These are phyloP conservation scores for Camellia lanceoleosa DNA, from an alignment of 148 eudicot genomes.

Conservation along the genomic window DNA sequence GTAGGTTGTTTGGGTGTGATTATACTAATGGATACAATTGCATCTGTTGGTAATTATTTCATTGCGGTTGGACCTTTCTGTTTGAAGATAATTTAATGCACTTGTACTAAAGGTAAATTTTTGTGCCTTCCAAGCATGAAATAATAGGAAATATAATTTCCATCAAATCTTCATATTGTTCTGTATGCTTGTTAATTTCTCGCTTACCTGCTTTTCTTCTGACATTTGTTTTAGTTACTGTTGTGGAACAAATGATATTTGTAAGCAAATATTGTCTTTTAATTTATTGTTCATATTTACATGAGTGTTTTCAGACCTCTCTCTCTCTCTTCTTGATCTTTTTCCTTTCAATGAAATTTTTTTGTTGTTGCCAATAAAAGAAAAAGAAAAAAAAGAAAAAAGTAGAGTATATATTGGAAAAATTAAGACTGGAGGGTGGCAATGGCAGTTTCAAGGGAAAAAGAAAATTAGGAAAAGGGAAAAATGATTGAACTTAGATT, in stretches of 20 bases:
- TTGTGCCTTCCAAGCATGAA: neutral
- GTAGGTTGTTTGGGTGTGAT: too few species aligned
- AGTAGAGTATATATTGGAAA: neutral
- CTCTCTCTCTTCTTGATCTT: too few species aligned
- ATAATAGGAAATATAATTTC: neutral
- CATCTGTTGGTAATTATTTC: too few species aligned
- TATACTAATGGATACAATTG: too few species aligned
- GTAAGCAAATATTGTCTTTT: constrained; percentile 1
- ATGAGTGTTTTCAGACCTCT: neutral
- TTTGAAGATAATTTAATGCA: neutral
- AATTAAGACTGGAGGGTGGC: neutral
- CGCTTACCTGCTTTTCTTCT: constrained; percentile 15
- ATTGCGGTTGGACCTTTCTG: neutral
- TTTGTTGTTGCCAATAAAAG: too few species aligned
- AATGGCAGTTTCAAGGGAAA: neutral
- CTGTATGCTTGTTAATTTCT: constrained; percentile 1
- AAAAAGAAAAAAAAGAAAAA: too few species aligned
- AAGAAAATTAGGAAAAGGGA: neutral
- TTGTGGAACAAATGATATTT: neutral
- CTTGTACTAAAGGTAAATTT: neutral
- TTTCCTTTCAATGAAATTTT: too few species aligned
- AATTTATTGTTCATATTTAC: neutral
- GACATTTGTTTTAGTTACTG: constrained; percentile 11
- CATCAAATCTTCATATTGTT: neutral
- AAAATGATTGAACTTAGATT: neutral